Evolutionary conservation across 2,329 filamentous ascomycete genomes (phyloP), one percentile per base, ranked within the genome.

Genomic region (Myotisia sp.): DNA sequence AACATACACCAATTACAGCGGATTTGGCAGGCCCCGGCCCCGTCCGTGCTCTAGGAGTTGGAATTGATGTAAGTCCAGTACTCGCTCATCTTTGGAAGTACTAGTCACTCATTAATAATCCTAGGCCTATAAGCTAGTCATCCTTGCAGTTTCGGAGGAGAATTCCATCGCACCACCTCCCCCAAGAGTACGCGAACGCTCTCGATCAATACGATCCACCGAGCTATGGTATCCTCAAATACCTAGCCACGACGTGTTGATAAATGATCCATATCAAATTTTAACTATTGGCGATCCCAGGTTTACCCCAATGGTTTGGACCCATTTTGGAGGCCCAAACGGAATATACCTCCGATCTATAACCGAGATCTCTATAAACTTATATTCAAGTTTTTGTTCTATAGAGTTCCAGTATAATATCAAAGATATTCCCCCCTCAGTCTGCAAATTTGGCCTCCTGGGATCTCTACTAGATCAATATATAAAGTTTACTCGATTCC

Each of bases 61-160:
- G 17, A 3, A 20, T 31, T n/a, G 29, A 31, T 7, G 29, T 31
- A 31, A 31, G 29, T n/a, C n/a, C n/a, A n/a, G n/a, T n/a, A 19
- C n/a, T 12, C 10, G 1, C 1, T 2, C 14, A 22, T 33, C 19
- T 16, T n/a, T 24, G 1, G 3, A 19, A 26, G n/a, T 2, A 33
- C 10, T 12, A n/a, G 6, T 33, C 17, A 14, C 2, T 14, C 13
- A 33, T 16, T 24, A 12, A 31, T 21, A n/a, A n/a, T 1, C 12
- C 20, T 14, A 31, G 29, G 29, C 18, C 1, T 31, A 31, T 12
- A 31, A 31, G n/a, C 7, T 31, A 31, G 14, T 31, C 18, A 21
- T 17, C 12, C 20, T 31, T 31, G 29, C 18, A 3, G 5, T 20
- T n/a, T n/a, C 29, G 10, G 17, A 7, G 29, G n/a, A n/a, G n/a